Percentiles rank a stretch among this genome's conserved stretches.
Evolutionary conservation across 306 rosid genomes (phyloP).

Genomic region (Castanopsis chinensis): DNA sequence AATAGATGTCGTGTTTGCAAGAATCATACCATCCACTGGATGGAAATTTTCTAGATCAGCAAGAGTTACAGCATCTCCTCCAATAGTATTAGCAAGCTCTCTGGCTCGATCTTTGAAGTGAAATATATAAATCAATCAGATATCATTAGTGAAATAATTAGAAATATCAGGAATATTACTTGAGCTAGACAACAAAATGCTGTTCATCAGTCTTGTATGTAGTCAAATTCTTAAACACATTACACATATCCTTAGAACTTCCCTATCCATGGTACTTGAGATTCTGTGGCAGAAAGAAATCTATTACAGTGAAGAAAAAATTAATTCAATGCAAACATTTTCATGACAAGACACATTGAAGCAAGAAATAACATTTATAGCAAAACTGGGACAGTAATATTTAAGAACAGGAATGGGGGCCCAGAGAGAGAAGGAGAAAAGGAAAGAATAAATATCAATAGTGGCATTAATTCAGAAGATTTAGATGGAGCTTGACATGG

Average conservation of each 20-base stretch:
- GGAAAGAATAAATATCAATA: neutral
- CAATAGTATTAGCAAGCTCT: constrained; percentile 73
- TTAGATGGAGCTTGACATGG: neutral
- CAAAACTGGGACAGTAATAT: neutral
- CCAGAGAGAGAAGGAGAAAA: no score
- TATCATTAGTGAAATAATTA: neutral
- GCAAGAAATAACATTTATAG: neutral
- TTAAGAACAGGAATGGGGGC: neutral
- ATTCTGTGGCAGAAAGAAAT: neutral
- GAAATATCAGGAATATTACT: neutral
- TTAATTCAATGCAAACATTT: neutral
- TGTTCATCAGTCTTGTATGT: neutral
- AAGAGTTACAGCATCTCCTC: constrained; percentile 80
- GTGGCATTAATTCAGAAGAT: neutral
- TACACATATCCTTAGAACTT: neutral
- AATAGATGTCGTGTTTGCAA: constrained; percentile 87
- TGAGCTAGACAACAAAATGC: neutral
- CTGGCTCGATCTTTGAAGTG: constrained; percentile 72
- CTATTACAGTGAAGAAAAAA: neutral
- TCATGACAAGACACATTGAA: neutral
- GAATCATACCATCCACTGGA: constrained; percentile 90
- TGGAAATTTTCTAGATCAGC: constrained; percentile 66
- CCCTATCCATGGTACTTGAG: neutral
- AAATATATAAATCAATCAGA: constrained; percentile 24
- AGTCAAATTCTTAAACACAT: neutral